Evolutionary conservation across 805 yeast genomes (phyloP).

Genomic region (Cyberlindnera petersonii): DNA sequence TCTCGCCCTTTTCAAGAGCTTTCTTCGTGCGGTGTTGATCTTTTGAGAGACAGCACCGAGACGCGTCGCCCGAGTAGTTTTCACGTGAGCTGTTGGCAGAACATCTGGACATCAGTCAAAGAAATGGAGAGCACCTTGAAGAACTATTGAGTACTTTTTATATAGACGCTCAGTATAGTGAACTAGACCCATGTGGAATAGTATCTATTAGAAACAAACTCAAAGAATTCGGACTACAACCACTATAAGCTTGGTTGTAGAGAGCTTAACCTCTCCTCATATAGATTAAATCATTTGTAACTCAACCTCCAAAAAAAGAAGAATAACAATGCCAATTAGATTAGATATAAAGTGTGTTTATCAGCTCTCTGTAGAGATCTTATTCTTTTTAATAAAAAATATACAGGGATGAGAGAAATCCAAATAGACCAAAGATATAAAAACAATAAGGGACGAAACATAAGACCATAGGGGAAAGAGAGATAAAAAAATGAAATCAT

Average conservation of each 20-base stretch:
- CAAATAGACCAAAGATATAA: slow-evolving; percentile 5
- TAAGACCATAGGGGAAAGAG: slow-evolving; percentile 3
- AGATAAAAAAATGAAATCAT: slow-evolving; percentile 9
- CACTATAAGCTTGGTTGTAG: slow-evolving; percentile 1
- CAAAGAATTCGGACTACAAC: too few relatives aligned
- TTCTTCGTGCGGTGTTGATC: background rate
- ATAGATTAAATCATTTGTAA: slow-evolving; percentile 8
- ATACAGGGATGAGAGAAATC: slow-evolving; percentile 1
- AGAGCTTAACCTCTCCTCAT: background rate
- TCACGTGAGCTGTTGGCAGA: background rate
- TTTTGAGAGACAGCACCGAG: too few relatives aligned
- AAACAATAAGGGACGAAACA: slow-evolving; percentile 1
- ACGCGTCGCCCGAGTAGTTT: too few relatives aligned
- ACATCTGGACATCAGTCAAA: too few relatives aligned
- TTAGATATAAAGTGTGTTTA: slow-evolving; percentile 1
- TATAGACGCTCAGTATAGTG: too few relatives aligned
- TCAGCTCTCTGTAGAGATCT: slow-evolving; percentile 4
- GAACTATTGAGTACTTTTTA: too few relatives aligned
- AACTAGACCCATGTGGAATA: too few relatives aligned
- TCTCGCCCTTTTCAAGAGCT: background rate
- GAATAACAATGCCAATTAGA: slow-evolving; percentile 10
- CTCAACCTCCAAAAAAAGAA: slow-evolving; percentile 6
- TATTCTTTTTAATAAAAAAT: slow-evolving; percentile 5
- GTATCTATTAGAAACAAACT: too few relatives aligned
- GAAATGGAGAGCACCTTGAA: too few relatives aligned